Evolutionary conservation across 2,329 filamentous ascomycete genomes (phyloP), one percentile per base, ranked within the genome.

Genomic region (Celoporthe dispersa): DNA sequence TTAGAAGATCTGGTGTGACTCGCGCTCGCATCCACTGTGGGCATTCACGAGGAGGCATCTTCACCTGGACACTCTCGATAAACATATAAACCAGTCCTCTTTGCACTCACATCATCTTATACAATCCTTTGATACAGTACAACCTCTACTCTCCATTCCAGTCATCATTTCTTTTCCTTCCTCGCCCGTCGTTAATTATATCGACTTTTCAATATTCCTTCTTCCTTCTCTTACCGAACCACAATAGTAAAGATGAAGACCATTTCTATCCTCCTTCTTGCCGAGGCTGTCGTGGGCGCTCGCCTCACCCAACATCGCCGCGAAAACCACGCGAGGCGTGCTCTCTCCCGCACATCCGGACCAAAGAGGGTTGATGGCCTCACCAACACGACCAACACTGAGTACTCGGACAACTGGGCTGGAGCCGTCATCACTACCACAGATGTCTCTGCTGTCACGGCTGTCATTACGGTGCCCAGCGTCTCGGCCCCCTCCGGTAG

Each of bases 341-440:
- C 51, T 22, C 14, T 39, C 14, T 63, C 33, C 9, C 62, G 53
- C 68, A 57, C 48, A 51, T 60, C 62, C n/a, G 37, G 55, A 14
- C 68, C 62, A 22, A 64, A 57, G 35, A 53, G 39, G 31, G 51
- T 60, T 1, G 19, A 53, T 14, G 53, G n/a, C 2, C 3, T 69
- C 4, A 37, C 44, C 25, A 66, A 70, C 57, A 37, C 22, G 19
- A 53, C 63, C 39, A 33, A 70, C 22, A 65, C 62, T 8, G 69
- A 64, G 9, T 70, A 70, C 66, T 63, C 57, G 31, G 44, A 37
- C 74, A 89, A 89, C 80, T 89, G 87, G 87, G 84, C 86, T 16
- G 87, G 87, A 57, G 85, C 85, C 0, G 85, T 88, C 14, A 81
- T 87, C 66, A 82, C 83, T 60, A 81, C 82, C 60, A 81, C 79